Percentiles rank a stretch among this genome's conserved stretches.
These are phyloP conservation scores for Tetracladium maxilliforme DNA, from an alignment of 2,329 filamentous ascomycete genomes.

Conservation along the genomic window DNA sequence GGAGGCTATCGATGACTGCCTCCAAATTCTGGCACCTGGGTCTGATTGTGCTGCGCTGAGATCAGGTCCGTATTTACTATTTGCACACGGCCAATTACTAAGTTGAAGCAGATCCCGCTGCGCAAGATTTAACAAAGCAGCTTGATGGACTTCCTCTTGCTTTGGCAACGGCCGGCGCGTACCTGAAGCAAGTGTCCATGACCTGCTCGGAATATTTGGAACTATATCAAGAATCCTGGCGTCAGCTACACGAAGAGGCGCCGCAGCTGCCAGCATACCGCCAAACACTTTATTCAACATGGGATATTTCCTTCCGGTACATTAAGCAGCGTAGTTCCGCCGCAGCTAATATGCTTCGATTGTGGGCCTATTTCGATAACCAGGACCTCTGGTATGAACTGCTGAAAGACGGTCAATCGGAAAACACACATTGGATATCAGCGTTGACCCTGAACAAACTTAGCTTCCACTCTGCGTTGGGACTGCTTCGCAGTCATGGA, in stretches of 20 bases:
- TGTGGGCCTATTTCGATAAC: slow-evolving; percentile 27
- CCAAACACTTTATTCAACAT: slow-evolving; percentile 19
- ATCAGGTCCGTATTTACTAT: slow-evolving; percentile 10
- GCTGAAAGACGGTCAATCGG: slow-evolving; percentile 9
- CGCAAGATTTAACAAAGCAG: slow-evolving; percentile 12
- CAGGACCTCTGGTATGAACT: slow-evolving; percentile 28
- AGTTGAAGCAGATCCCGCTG: slow-evolving; percentile 12
- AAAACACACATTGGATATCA: slow-evolving; percentile 9
- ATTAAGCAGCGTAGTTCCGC: slow-evolving; percentile 12
- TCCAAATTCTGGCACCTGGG: slow-evolving; percentile 15
- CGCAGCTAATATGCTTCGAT: slow-evolving; percentile 18
- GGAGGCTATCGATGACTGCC: slow-evolving; percentile 11
- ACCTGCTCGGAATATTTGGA: slow-evolving; percentile 22
- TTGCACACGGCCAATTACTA: slow-evolving; percentile 3
- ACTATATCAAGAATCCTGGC: slow-evolving; percentile 22
- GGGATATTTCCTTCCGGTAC: slow-evolving; percentile 20
- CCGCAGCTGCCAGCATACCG: slow-evolving; percentile 17
- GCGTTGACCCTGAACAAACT: slow-evolving; percentile 8
- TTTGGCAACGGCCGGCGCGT: slow-evolving; percentile 27
- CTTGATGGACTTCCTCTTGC: slow-evolving; percentile 30
- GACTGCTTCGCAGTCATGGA: slow-evolving; percentile 14
- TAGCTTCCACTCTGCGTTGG: slow-evolving; percentile 13
- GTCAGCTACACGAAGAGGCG: slow-evolving; percentile 13
- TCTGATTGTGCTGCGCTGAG: slow-evolving; percentile 10
- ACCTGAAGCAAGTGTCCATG: slow-evolving; percentile 20